Base-by-base conservation (phyloP, 257 asterid genomes). In the Salvia splendens region DNA sequence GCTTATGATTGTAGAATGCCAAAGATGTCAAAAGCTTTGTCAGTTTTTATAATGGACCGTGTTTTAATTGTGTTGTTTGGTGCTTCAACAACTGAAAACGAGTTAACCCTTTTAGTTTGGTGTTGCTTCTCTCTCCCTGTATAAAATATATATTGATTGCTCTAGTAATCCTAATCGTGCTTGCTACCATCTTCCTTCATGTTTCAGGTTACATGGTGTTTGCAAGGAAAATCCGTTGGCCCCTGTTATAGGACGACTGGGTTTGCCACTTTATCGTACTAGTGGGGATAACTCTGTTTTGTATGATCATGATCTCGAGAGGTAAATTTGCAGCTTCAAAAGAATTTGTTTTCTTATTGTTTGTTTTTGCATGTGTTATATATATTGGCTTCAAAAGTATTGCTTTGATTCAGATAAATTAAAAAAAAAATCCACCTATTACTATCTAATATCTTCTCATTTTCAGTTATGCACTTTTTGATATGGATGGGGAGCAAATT, bases 151-250 rank as follows among this genome's bases (percentile, higher is more conserved):
- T 49, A 1, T 49, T 5, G 16, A 3, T 49, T 15, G 6, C 35
- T 2, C 36, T 17, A 15, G 11, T 6, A 53, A 6, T 40, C 12
- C 43, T 6, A 53, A 6, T 40, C 9, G 28, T 65, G 16, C 57
- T 55, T 35, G 54, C 60, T 30, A 76, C 41, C 5, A 11, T 20
- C 65, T 50, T 58, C 60, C n/a, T 58, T 36, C 43, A 10, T 72
- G 52, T 73, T 64, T 70, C 78, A 91, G 98, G 96, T 84, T 91
- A 69, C 96, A 91, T 77, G 98, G 98, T 45, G 98, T 89, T 65
- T 86, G 96, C 85, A 82, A 86, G 68, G 95, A 91, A 73, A 91
- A 91, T 75, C 98, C 98, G 12, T 74, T 91, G 77, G 98, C 98
- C 59, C 82, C 91, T 54, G 81, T 91, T 38, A 91, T 91, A 43